Conservation (phyloP, 352 stramenopile genomes). For the Pythium aquatile region DNA sequence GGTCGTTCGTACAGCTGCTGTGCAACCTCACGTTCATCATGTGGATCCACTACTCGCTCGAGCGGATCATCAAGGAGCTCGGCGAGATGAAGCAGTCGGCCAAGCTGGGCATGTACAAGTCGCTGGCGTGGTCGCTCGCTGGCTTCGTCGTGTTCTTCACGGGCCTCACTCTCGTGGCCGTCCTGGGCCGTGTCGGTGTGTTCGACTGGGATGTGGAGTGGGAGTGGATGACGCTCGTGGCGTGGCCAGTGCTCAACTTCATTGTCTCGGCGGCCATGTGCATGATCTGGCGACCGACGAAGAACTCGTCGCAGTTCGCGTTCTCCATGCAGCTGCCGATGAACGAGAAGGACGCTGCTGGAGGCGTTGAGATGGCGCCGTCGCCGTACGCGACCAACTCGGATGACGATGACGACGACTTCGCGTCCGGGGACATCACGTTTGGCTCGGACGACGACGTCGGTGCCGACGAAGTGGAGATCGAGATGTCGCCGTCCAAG, state of each 20-base stretch:
- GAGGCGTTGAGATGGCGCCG: slow-evolving; percentile 55
- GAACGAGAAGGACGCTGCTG: slow-evolving; percentile 46
- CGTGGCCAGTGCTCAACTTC: slow-evolving; percentile 91
- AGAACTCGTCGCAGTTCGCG: slow-evolving; percentile 83
- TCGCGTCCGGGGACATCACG: slow-evolving; percentile 34
- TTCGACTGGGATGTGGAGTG: slow-evolving; percentile 91
- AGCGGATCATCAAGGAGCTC: slow-evolving; percentile 80
- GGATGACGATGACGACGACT: slow-evolving; percentile 52
- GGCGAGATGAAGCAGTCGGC: slow-evolving; percentile 87
- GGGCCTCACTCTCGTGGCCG: slow-evolving; percentile 75
- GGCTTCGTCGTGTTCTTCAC: slow-evolving; percentile 90
- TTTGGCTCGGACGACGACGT: slow-evolving; percentile 55
- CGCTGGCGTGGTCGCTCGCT: slow-evolving; percentile 71
- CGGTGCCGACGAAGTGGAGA: slow-evolving; percentile 38
- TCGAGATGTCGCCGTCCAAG: slow-evolving; percentile 36
- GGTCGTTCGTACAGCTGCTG: slow-evolving; percentile 82
- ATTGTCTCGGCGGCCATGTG: slow-evolving; percentile 87
- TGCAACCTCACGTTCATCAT: slow-evolving; percentile 90
- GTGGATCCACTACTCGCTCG: slow-evolving; percentile 89
- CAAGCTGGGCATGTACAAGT: slow-evolving; percentile 89
- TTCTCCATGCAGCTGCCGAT: slow-evolving; percentile 86
- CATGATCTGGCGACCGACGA: slow-evolving; percentile 87
- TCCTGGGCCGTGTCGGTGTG: slow-evolving; percentile 77
- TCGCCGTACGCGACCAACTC: slow-evolving; percentile 51
- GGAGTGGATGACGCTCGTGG: slow-evolving; percentile 91